A percentile compares a stretch with the other conserved stretches of the same genome.
These are phyloP conservation scores for Talaromyces sp. DNA, from an alignment of 2,329 filamentous ascomycete species.

Conservation along the genomic window DNA sequence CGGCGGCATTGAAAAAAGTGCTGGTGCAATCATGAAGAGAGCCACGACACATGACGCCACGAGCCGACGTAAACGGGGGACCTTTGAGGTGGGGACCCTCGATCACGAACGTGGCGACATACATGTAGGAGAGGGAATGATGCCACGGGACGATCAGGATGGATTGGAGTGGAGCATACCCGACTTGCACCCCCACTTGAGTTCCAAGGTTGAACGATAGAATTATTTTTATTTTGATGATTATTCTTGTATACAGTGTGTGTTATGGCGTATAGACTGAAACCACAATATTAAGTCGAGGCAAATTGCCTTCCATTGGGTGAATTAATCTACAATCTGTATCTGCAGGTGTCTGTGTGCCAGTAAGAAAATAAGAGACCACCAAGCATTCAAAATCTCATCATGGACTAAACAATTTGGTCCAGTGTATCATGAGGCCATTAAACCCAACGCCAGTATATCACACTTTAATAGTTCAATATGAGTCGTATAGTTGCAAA, in stretches of 20 bases:
- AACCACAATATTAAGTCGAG: not conserved
- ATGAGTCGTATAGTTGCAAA: not conserved
- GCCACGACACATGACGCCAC: not conserved
- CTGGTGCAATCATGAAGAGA: not conserved
- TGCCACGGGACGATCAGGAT: not conserved
- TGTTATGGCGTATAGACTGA: not conserved
- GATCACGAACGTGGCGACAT: not conserved
- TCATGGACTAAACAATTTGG: conserved; percentile 12
- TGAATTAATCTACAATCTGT: conserved; percentile 18
- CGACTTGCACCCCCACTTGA: conserved; percentile 1
- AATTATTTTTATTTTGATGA: not conserved
- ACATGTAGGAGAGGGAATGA: not conserved
- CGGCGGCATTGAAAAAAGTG: conserved; percentile 19
- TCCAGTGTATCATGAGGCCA: conserved; percentile 8
- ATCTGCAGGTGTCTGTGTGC: not conserved
- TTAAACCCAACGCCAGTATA: conserved; percentile 18
- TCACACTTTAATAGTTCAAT: not conserved
- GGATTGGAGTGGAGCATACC: not conserved
- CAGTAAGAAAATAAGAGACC: not conserved
- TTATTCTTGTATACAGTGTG: not conserved
- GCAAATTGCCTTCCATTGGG: not conserved
- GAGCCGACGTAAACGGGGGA: not conserved
- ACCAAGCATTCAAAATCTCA: not conserved
- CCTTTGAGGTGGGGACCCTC: not conserved
- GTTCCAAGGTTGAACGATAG: too few species aligned